These are phyloP conservation scores for Syzygium jambos DNA, from an alignment of 345 rosid genomes.

Conservation along the genomic window DNA sequence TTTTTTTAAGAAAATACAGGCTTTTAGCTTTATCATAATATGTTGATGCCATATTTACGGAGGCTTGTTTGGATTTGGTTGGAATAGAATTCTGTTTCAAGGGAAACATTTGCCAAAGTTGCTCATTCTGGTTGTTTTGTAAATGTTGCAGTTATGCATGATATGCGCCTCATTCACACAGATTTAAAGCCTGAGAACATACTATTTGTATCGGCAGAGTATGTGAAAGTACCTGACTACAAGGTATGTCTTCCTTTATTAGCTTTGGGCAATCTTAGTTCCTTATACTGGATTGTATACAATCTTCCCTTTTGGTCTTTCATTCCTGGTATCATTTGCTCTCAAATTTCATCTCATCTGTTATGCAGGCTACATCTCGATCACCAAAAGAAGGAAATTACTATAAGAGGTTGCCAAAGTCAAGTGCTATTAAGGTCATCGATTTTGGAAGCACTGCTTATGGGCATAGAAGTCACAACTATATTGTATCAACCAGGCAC, in stretches of 20 bases:
- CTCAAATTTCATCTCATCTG: background rate
- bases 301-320: background rate
- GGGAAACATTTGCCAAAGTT: background rate
- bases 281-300: background rate
- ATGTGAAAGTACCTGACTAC: slow-evolving; percentile 48
- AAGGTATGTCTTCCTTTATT: slow-evolving; percentile 24
- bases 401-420: slow-evolving; percentile 57
- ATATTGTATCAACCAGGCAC: slow-evolving; percentile 66
- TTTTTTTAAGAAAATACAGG: no score
- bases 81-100: background rate
- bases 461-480: slow-evolving; percentile 48
- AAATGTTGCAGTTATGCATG: slow-evolving; percentile 56
- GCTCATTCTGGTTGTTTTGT: background rate
- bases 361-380: slow-evolving; percentile 21
- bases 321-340: background rate
- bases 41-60: background rate
- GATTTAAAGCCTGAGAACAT: slow-evolving; percentile 70
- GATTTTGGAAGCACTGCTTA: slow-evolving; percentile 72
- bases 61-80: background rate
- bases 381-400: slow-evolving; percentile 20
- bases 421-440: slow-evolving; percentile 65
- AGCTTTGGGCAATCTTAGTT: background rate
- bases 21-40: background rate
- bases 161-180: slow-evolving; percentile 53
- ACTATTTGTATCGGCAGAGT: slow-evolving; percentile 51